A percentile compares a stretch with the other conserved stretches of the same genome.
These are phyloP conservation scores for Leptomonas pyrrhocoris DNA, from an alignment of 208 protist species.

Conservation along the genomic window DNA sequence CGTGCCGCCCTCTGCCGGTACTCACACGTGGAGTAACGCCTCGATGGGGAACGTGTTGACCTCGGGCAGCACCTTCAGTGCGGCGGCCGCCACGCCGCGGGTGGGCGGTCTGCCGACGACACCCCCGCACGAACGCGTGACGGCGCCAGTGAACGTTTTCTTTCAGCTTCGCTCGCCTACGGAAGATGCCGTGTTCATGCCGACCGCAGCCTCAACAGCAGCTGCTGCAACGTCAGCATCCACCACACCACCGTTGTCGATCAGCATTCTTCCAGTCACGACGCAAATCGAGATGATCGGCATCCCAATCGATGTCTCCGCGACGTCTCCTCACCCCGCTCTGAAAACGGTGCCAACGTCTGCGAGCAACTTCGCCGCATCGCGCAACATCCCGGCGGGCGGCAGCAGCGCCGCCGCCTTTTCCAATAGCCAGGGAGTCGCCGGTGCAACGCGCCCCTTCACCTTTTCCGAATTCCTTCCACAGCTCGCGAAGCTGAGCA, in stretches of 20 bases:
- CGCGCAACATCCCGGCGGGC: background rate
- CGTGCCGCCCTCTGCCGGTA: background rate
- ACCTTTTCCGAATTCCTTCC: conserved; percentile 25
- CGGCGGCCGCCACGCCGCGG: background rate
- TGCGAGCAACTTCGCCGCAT: background rate
- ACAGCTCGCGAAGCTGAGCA: conserved; percentile 33
- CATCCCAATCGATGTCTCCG: conserved; percentile 17
- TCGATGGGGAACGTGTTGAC: background rate
- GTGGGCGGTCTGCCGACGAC: background rate
- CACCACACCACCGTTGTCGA: background rate
- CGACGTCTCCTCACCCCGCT: background rate
- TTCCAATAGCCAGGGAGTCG: background rate
- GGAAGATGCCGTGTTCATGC: background rate
- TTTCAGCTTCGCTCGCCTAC: conserved; percentile 25
- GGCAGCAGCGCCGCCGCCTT: background rate
- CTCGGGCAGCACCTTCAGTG: background rate
- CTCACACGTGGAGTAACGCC: background rate
- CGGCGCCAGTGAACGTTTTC: conserved; percentile 21
- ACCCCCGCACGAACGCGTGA: conserved; percentile 14
- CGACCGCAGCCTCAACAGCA: no score
- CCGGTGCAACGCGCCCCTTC: conserved; percentile 6
- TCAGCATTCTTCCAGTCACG: conserved; percentile 17
- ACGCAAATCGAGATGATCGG: conserved; percentile 35
- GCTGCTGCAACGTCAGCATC: background rate
- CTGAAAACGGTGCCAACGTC: background rate